Base-by-base conservation (phyloP, 106 monocot species). In the Dendrobium catenatum region DNA sequence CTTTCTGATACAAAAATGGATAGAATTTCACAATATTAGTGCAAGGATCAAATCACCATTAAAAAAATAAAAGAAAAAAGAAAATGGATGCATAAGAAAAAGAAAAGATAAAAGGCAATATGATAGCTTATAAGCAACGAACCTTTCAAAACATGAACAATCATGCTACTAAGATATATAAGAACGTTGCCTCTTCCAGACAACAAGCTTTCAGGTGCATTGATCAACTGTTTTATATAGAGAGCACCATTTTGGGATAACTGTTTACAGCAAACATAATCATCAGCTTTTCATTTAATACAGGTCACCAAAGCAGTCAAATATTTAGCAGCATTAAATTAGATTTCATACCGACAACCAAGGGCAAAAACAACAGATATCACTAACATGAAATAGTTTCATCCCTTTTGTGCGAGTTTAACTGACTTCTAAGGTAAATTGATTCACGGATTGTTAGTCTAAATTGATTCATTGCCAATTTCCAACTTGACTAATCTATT, bases 71-170 rank as follows among this genome's bases (percentile, higher is more conserved):
- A 1, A 13, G 13, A 70, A n/a, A 26, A 37, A 33, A 70, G 9
- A 5, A 7, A 70, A 4, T 70, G 70, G 33, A 70, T 24, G 9
- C 13, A 70, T 29, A 70, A 70, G 70, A 10, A 31, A 70, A 70
- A 31, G 11, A 70, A 70, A 16, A 31, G 20, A 70, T 13, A 37
- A 70, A 70, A 70, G 5, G 33, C 70, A 8, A 33, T 70, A 33
- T 70, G 33, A 70, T 70, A 61, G 56, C 15, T 17, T 56, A 27
- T 26, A 70, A 76, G 26, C 8, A 8, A 5, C 58, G 55, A 85
- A 91, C 91, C 91, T 88, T 83, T 83, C 55, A 85, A 43, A 73
- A 91, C 77, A 48, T 92, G 89, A 81, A 86, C 59, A 77, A 89
- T 80, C 55, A 47, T 86, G 84, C 86, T 89, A 73, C 76, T 86